Conservation (phyloP, 495 filamentous ascomycete genomes). For the Penicillium daleae region DNA sequence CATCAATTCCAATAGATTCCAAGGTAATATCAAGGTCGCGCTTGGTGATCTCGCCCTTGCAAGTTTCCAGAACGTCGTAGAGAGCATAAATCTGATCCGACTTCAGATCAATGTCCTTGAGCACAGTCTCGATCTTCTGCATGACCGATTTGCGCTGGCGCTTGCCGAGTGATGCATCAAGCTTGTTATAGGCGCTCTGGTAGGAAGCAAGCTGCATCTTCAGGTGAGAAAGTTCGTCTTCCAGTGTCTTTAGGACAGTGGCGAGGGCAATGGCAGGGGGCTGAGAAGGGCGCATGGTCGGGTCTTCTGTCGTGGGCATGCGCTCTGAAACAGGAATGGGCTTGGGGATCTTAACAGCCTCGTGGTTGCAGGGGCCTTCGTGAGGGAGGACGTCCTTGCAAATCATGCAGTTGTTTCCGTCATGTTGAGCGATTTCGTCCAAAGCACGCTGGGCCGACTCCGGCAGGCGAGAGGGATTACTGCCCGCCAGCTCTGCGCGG, state of each 20-base stretch:
- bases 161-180: constrained; percentile 70
- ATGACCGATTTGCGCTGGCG: constrained; percentile 67
- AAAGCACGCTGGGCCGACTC: constrained; percentile 61
- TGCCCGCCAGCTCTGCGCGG: constrained; percentile 38
- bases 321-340: constrained; percentile 75
- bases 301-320: constrained; percentile 65
- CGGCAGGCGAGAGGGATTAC: constrained; percentile 43
- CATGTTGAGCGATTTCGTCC: constrained; percentile 63
- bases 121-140: constrained; percentile 64
- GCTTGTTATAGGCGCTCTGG: constrained; percentile 64
- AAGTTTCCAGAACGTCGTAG: constrained; percentile 88
- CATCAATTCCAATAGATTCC: constrained; percentile 57
- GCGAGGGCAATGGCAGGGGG: constrained; percentile 76
- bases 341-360: constrained; percentile 63
- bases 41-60: constrained; percentile 70
- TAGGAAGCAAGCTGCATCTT: constrained; percentile 65
- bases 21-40: constrained; percentile 72
- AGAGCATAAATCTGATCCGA: constrained; percentile 87
- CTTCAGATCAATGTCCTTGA: constrained; percentile 72
- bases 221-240: constrained; percentile 83
- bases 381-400: constrained; percentile 64
- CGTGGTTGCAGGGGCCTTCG: constrained; percentile 42
- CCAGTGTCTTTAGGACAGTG: constrained; percentile 74
- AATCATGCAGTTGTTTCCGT: constrained; percentile 72
- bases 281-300: constrained; percentile 77